These are phyloP conservation scores for Chaetoceros tenuissimus DNA, from an alignment of 108 stramenopile species.

Conservation along the genomic window DNA sequence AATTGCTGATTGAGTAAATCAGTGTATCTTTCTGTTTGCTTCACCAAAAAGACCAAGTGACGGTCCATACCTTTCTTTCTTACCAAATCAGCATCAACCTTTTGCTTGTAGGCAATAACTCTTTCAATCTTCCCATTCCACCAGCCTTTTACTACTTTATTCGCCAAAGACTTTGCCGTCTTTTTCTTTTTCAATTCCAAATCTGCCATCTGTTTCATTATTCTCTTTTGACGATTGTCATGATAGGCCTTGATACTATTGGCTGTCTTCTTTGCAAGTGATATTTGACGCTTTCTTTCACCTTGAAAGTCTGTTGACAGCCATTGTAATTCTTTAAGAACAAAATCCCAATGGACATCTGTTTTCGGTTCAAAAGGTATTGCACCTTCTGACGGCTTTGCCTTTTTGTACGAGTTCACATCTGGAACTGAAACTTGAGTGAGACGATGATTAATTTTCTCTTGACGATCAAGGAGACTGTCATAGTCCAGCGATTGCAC, in stretches of 20 bases:
- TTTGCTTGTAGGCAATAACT: constrained; percentile 77
- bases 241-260: constrained; percentile 35
- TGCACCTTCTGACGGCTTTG: no score
- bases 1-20: constrained; percentile 20
- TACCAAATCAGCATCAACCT: constrained; percentile 41
- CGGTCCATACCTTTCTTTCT: constrained; percentile 78
- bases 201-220: constrained; percentile 32
- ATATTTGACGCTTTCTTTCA: constrained; percentile 72
- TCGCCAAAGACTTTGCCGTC: constrained; percentile 27
- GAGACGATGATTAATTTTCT: no score
- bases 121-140: constrained; percentile 81
- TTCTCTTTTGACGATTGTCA: constrained; percentile 28
- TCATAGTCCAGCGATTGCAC: no score
- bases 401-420: no score
- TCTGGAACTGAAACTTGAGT: no score
- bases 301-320: constrained; percentile 69
- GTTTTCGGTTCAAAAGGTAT: no score
- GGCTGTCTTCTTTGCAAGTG: constrained; percentile 41
- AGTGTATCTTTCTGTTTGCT: constrained; percentile 78
- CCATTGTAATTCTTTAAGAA: constrained; percentile 63
- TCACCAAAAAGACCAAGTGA: constrained; percentile 66
- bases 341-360: constrained; percentile 75
- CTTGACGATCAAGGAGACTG: no score
- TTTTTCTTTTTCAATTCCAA: constrained; percentile 44
- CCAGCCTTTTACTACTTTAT: constrained; percentile 30